Percentiles rank a stretch among this genome's conserved stretches.
Evolutionary conservation across 2,329 filamentous ascomycete species (phyloP).

Genomic region (Myriosclerotinia curreyana): DNA sequence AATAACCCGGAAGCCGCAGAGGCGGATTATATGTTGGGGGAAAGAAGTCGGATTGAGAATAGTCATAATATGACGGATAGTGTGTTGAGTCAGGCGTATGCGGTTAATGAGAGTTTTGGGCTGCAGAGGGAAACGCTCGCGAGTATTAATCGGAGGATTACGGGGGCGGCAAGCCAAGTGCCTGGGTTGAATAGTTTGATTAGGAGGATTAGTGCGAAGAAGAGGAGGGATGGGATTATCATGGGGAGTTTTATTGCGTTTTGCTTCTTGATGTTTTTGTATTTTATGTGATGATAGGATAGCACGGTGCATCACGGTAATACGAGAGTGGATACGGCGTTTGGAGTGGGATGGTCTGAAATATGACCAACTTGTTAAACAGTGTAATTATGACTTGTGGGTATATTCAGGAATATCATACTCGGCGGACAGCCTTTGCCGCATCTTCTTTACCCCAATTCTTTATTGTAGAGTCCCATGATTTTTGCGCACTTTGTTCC

Average conservation of each 20-base stretch:
- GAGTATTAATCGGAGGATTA: constrained; percentile 88
- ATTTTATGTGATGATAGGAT: constrained; percentile 57
- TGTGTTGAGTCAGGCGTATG: constrained; percentile 92
- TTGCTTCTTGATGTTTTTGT: constrained; percentile 84
- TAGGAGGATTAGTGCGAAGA: constrained; percentile 87
- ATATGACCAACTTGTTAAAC: constrained; percentile 26
- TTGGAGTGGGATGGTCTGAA: constrained; percentile 14
- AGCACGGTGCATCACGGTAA: constrained; percentile 25
- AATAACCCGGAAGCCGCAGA: constrained; percentile 79
- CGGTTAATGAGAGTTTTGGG: constrained; percentile 87
- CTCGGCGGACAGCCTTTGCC: constrained; percentile 21
- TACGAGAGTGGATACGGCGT: constrained; percentile 22
- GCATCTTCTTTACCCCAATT: not conserved
- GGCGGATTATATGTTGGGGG: constrained; percentile 95
- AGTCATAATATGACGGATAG: constrained; percentile 86
- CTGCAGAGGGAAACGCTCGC: constrained; percentile 83
- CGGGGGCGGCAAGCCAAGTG: constrained; percentile 82
- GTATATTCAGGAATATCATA: constrained; percentile 29
- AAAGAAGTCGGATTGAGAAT: constrained; percentile 80
- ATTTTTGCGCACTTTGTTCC: not conserved
- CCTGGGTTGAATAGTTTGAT: constrained; percentile 93
- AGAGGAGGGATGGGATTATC: constrained; percentile 91
- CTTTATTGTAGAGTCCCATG: constrained; percentile 5
- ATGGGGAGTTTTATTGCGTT: constrained; percentile 87
- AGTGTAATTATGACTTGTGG: constrained; percentile 37